Base-by-base conservation (phyloP, 805 yeast genomes). In the Yarrowia sp. region DNA sequence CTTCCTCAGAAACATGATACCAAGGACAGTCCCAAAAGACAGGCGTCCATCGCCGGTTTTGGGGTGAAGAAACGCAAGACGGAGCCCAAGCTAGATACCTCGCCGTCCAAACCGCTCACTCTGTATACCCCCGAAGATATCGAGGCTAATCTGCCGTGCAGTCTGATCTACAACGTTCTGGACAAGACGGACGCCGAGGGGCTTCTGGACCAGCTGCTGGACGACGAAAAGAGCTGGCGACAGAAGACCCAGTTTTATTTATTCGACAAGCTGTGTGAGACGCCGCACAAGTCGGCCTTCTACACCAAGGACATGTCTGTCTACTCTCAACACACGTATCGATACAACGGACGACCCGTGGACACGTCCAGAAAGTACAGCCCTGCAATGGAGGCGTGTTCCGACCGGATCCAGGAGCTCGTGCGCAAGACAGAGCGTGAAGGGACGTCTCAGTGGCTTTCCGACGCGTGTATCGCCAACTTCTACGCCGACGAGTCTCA, bases 221-320 rank as follows among this genome's bases (percentile, higher is more conserved):
- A 74, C 1, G 82, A 80, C 35, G 71, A 76, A 5, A 66, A 74
- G 0, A 62, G 65, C 0, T 83, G 84, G 74, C 67, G 65, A 0
- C 38, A 36, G 13, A 70, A 74, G 8, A 76, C 78, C 22, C 74
- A 78, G 65, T 88, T 88, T 68, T 78, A 81, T 63, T 73, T 88
- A 9, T 87, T 86, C 66, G 90, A 86, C 1, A 81, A 85, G 16
- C 71, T 76, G 56, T 87, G 89, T 56, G 69, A 68, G 6, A 83
- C 92, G 1, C 81, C 82, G n/a, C 90, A 85, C 68, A 70, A 73
- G 6, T 73, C 82, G 1, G 76, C 78, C 4, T 44, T 75, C 9
- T 81, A 77, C 66, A 66, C 75, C 0, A 66, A 68, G 31, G 60
- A 72, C 65, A 25, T 69, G 25, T 49, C 62, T 21, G 51, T 62